Percentiles rank a stretch among this genome's conserved stretches.
Conservation (phyloP, 345 rosid species). For the Gossypium herbaceum region DNA sequence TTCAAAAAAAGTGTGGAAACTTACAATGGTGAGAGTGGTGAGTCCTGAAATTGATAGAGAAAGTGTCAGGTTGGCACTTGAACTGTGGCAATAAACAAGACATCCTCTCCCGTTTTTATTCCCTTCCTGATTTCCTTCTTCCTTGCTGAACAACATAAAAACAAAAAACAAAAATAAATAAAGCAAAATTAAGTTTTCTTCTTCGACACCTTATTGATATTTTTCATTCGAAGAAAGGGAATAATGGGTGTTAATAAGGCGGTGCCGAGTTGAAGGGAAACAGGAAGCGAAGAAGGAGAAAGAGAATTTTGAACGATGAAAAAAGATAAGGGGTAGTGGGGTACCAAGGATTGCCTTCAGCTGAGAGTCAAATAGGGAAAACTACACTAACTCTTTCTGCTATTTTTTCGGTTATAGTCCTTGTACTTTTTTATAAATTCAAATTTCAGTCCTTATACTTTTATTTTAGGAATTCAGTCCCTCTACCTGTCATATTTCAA, state of each 20-base stretch:
- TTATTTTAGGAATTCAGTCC: too few relatives aligned
- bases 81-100: conserved; percentile 88
- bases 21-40: conserved; percentile 26
- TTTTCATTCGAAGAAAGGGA: background rate
- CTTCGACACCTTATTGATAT: background rate
- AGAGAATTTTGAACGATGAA: background rate
- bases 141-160: background rate
- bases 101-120: conserved; percentile 30
- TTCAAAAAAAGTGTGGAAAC: conserved; percentile 10
- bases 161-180: background rate
- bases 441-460: too few relatives aligned
- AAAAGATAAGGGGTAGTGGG: background rate
- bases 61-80: conserved; percentile 80
- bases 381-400: too few relatives aligned
- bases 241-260: background rate
- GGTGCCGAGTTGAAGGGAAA: background rate
- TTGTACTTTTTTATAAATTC: too few relatives aligned
- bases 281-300: background rate
- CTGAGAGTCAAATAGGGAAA: background rate
- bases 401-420: too few relatives aligned
- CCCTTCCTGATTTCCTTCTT: background rate
- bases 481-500: too few relatives aligned
- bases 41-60: conserved; percentile 60
- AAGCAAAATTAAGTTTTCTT: background rate
- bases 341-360: background rate